These are phyloP conservation scores for Aspergillus vadensis DNA, from an alignment of 2,329 filamentous ascomycete species.

Conservation along the genomic window DNA sequence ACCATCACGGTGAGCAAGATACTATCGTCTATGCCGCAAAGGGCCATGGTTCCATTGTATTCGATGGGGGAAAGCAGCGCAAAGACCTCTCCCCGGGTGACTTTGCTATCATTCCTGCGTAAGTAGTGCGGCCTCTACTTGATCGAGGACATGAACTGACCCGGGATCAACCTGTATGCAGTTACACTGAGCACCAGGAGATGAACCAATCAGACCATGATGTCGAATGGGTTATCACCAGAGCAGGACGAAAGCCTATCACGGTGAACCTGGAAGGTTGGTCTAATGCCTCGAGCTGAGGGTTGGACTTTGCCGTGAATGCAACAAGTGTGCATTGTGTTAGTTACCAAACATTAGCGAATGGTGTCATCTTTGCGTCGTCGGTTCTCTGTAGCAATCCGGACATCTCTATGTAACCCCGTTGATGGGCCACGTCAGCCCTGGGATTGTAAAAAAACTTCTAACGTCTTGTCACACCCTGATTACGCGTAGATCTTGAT, in stretches of 20 bases:
- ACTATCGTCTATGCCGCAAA: neutral
- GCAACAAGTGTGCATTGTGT: no score
- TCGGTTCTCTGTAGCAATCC: no score
- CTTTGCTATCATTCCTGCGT: slow-evolving; percentile 1
- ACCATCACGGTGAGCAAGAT: neutral
- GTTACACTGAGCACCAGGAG: neutral
- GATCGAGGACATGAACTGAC: no score
- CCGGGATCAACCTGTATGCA: neutral
- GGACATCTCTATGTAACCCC: no score
- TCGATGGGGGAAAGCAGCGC: neutral
- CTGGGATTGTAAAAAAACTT: no score
- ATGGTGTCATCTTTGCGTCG: no score
- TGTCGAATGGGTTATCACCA: neutral
- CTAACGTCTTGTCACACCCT: no score
- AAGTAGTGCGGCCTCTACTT: neutral
- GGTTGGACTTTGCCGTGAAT: no score
- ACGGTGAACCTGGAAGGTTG: neutral
- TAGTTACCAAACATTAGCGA: neutral
- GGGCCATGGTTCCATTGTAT: neutral
- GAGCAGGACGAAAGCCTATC: neutral
- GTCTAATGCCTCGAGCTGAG: neutral
- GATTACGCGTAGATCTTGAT: no score
- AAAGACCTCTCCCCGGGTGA: neutral
- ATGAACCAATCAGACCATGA: neutral
- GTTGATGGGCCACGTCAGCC: no score